Conservation (phyloP, 768 basidiomycete species). For the Leccinum arenicola region DNA sequence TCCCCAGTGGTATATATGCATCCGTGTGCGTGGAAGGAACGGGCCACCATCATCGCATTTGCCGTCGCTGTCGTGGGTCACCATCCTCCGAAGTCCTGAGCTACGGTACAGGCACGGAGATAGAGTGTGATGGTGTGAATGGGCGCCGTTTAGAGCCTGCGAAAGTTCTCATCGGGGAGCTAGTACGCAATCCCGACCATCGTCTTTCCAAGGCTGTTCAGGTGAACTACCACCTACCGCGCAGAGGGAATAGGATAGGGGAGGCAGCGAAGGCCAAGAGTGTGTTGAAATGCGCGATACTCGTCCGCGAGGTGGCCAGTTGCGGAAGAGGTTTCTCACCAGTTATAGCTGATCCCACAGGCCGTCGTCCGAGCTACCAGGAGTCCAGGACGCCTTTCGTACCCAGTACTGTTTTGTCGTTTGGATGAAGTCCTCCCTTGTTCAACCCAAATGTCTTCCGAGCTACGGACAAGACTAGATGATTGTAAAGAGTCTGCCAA, state of each 20-base stretch:
- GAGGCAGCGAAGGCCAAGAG: background rate
- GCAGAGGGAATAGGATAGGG: background rate
- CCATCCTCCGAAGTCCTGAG: background rate
- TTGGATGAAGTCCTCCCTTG: background rate
- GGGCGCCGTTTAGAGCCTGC: background rate
- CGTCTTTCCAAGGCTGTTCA: too few species aligned
- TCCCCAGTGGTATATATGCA: background rate
- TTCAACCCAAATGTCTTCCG: background rate
- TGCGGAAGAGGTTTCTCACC: background rate
- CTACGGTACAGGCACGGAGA: background rate
- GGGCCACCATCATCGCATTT: background rate
- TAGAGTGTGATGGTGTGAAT: background rate
- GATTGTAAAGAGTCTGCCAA: background rate
- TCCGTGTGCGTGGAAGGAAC: background rate
- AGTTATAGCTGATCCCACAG: background rate
- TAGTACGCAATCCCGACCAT: background rate
- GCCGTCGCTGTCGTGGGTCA: background rate
- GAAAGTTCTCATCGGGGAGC: background rate
- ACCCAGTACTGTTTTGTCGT: background rate
- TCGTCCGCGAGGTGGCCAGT: background rate
- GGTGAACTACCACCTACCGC: too few species aligned
- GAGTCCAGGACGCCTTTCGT: background rate
- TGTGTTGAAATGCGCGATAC: background rate
- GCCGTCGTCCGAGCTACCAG: background rate
- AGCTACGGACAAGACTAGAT: background rate